Base-by-base conservation (phyloP, 2,329 filamentous ascomycete genomes). In the Hansfordia pulvinata region DNA sequence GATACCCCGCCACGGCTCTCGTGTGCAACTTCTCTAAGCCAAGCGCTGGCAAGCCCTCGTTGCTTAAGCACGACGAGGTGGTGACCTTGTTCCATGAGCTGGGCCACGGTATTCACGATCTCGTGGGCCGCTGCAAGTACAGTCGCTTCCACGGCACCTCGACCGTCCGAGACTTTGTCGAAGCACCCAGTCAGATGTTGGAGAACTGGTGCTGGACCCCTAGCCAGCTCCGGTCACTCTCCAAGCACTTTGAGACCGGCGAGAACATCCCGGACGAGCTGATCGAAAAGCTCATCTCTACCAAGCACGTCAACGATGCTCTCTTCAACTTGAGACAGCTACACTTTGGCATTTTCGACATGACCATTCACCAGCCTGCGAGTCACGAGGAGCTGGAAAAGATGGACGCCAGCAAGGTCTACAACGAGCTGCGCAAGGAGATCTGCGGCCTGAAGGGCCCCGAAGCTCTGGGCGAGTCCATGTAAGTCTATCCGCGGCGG, bases 1-100 rank as follows among this genome's bases (percentile, higher is more conserved):
- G 73, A 30, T 86, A 85, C 48, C 80, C 81, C 5, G 76, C 76
- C 2, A 88, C 81, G 1, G 78, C 81, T 2, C 60, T 88, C 8
- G 80, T 88, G 8, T 88, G 81, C 65, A 88, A 88, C 56, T 88
- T 88, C 50, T 80, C 74, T 46, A 86, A 86, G 53, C 77, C 81
- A 3, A 80, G 77, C 2, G 58, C 70, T 8, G 78, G 68, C 45
- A 85, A 84, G 51, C 81, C 81, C 4, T 80, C 73, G 13, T 62
- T 88, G 4, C 65, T 90, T 21, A 85, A 86, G 62, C 82, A 88
- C 43, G 75, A 82, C 29, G 80, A 88, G 50, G 78, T 86, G 3
- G 75, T 84, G 8, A 86, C 81, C 0, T 64, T 88, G 8, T 88
- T 90, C 66, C 79, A 90, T 43, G 76, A 81, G 47, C 59, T 80